Evolutionary conservation across 768 basidiomycete genomes (phyloP), one percentile per base, ranked within the genome.

Genomic region (Trametopsis cervina): DNA sequence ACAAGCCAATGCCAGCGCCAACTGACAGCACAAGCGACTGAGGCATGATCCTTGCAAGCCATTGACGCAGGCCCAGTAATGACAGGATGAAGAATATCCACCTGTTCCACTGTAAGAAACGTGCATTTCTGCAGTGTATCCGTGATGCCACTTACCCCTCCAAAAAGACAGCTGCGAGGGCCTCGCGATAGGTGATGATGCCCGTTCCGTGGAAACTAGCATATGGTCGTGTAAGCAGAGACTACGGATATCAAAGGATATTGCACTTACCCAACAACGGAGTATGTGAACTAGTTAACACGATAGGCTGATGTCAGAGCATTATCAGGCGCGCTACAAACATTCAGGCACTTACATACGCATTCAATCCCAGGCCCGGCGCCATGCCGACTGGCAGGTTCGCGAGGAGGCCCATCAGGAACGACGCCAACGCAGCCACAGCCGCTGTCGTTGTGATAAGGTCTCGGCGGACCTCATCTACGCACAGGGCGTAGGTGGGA

Each of bases 381-480:
- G 89, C 89, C 65, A 92, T 77, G 24, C 83, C 88, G n/a, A 93
- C 78, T 1, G 90, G 90, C n/a, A 93, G 69, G 60, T 93, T 93
- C 33, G 87, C 90, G 20, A 90, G 63, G 12, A 83, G 66, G 40
- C 90, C 90, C 88, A 93, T 89, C 50, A 90, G 75, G 61, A 84
- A 78, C 15, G 83, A 85, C 9, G 87, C 66, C 5, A 93, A 74
- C 0, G 85, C 79, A 3, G 85, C 73, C 50, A 89, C 76, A 46
- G 85, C 83, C 9, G 89, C 87, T 0, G 89, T 91, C 11, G 84
- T 76, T 4, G 85, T 89, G 58, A 92, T 89, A 50, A 92, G 77
- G 61, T 93, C 89, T 45, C 77, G 76, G 20, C 76, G 77, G 15
- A 89, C 71, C 22, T 79, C 80, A 18, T 29, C 47, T 40, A 81